Percentiles rank a stretch among this genome's conserved stretches.
Evolutionary conservation across 805 yeast genomes (phyloP).

Genomic region (Lipomyces oligophaga): DNA sequence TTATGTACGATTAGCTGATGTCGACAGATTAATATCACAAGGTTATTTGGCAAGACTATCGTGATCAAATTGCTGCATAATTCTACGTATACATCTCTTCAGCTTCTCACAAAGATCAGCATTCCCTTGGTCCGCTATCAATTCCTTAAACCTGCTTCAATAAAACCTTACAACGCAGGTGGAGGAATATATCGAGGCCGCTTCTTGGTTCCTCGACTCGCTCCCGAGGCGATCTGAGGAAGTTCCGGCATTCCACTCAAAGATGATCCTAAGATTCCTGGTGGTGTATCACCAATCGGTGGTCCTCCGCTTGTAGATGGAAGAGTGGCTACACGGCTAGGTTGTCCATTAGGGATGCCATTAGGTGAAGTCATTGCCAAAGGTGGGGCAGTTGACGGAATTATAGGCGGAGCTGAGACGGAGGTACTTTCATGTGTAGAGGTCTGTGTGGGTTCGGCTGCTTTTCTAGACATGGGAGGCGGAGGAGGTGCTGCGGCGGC

Average conservation of each 20-base stretch:
- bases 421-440: no score
- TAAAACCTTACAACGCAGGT: slow-evolving; percentile 17
- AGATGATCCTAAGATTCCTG: slow-evolving; percentile 3
- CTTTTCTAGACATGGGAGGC: slow-evolving; percentile 16
- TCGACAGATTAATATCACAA: slow-evolving; percentile 88
- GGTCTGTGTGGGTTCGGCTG: slow-evolving; percentile 2
- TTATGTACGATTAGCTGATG: slow-evolving; percentile 90
- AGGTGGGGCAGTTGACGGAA: slow-evolving; percentile 3
- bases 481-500: slow-evolving; percentile 23
- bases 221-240: slow-evolving; percentile 8
- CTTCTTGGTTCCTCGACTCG: slow-evolving; percentile 18
- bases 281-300: slow-evolving; percentile 14
- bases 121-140: no score
- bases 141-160: no score
- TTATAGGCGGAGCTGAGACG: not conserved
- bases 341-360: no score
- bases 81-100: not conserved
- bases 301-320: slow-evolving; percentile 9
- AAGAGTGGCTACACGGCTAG: no score
- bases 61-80: not conserved
- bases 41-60: slow-evolving; percentile 64
- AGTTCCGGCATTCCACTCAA: slow-evolving; percentile 16
- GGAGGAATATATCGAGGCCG: slow-evolving; percentile 26
- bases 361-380: no score
- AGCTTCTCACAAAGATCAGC: no score